Evolutionary conservation across 352 stramenopile species (phyloP), one percentile per base, ranked within the genome.

Genomic region (Pythium rishiriense): DNA sequence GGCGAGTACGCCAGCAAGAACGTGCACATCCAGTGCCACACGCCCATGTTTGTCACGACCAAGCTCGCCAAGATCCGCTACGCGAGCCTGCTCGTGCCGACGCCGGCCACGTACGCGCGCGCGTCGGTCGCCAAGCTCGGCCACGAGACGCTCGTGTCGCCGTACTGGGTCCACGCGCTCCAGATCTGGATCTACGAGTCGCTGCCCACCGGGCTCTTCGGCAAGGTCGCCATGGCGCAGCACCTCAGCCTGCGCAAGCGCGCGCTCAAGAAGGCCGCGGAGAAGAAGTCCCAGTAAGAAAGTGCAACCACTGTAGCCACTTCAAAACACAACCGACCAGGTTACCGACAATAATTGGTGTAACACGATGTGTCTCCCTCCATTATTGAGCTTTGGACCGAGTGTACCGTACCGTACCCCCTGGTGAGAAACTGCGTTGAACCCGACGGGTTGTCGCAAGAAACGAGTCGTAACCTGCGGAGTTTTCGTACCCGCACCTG

Each of bases 11-110:
- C 83, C 62, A 70, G 74, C 41, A 98, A 98, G 81, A 94, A 94
- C 68, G 85, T 97, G 66, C 88, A 90, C 67, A 87, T 99, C 26
- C 97, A 99, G 76, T 99, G 96, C 81, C 97, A 99, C 73, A 93
- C 98, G 68, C 97, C 98, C 31, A 98, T 99, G 81, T 99, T 99
- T 67, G 97, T 99, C 60, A 97, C 97, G 35, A 99, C 97, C 25
- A 99, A 99, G 82, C 79, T 99, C 49, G 96, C 97, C 58, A 99
- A 99, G 81, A 98, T 99, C 83, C 90, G 97, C 55, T 94, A 98
- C 65, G 74, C 94, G 60, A 95, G 75, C 60, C 86, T 99, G 63
- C 94, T 93, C 69, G 94, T 98, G 56, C 96, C 97, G 28, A 93
- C 81, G 52, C 88, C 97, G 9, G 66, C 85, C 11, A 87, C 87